Conservation (phyloP, 352 stramenopile species). For the Phytophthora meadii region DNA sequence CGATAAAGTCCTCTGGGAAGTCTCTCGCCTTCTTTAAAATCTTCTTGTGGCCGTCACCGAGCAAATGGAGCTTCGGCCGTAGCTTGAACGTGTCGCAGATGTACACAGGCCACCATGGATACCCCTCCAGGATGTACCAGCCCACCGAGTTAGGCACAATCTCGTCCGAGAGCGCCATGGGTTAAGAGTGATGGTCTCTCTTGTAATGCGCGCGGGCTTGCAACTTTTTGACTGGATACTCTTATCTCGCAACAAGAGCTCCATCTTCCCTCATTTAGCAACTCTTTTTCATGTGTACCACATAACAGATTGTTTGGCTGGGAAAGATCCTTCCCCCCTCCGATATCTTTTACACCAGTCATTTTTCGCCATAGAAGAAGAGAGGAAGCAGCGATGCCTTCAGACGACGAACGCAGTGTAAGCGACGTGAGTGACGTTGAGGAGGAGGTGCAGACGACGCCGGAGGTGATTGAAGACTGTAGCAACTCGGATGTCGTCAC, state of each 20-base stretch:
- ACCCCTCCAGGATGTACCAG: conserved; percentile 89
- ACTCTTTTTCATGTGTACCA: neutral
- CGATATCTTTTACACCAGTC: conserved; percentile 27
- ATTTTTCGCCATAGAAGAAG: conserved; percentile 10
- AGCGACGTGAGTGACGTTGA: conserved; percentile 84
- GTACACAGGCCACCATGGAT: conserved; percentile 89
- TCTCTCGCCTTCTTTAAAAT: conserved; percentile 81
- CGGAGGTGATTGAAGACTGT: conserved; percentile 83
- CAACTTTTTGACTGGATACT: neutral
- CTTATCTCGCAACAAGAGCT: neutral
- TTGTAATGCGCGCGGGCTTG: conserved; percentile 1
- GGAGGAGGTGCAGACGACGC: conserved; percentile 59
- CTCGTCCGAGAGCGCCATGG: conserved; percentile 18
- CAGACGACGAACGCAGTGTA: conserved; percentile 45
- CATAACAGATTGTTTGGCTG: neutral
- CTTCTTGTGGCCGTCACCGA: conserved; percentile 70
- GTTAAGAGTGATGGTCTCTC: conserved; percentile 1
- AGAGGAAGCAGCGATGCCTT: conserved; percentile 38
- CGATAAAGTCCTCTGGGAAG: conserved; percentile 71
- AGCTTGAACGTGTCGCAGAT: conserved; percentile 84
- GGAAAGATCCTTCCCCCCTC: neutral
- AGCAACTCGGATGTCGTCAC: conserved; percentile 93
- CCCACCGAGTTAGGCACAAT: conserved; percentile 75
- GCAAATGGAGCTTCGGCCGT: conserved; percentile 62
- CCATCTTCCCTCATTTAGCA: no score